Evolutionary conservation across 2,329 filamentous ascomycete genomes (phyloP).

Genomic region (Sphaerulina musiva): DNA sequence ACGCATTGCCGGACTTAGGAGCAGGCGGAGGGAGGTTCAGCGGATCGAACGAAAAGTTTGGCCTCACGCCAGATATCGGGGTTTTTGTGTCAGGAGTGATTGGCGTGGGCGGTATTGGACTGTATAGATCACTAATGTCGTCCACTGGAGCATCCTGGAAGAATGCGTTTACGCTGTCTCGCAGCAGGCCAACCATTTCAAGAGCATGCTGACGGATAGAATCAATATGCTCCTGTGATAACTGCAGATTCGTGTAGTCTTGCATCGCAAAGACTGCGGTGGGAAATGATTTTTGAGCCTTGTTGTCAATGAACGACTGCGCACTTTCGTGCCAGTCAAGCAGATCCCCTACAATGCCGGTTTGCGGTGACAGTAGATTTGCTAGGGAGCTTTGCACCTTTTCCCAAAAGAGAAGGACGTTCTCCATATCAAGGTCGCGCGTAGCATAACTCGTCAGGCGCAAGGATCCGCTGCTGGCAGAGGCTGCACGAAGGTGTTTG

Average conservation of each 20-base stretch:
- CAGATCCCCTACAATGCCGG: constrained; percentile 80
- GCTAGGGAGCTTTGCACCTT: constrained; percentile 70
- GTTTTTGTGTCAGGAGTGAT: constrained; percentile 52
- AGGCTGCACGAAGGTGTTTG: constrained; percentile 65
- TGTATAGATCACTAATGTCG: constrained; percentile 81
- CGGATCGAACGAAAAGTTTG: constrained; percentile 68
- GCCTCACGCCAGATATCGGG: constrained; percentile 52
- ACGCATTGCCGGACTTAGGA: constrained; percentile 64
- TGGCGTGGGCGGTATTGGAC: constrained; percentile 66
- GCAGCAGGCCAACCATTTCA: constrained; percentile 76
- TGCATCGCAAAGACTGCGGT: constrained; percentile 36
- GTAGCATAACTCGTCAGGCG: constrained; percentile 32
- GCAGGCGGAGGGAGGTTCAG: constrained; percentile 70
- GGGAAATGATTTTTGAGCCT: constrained; percentile 71
- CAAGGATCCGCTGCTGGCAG: constrained; percentile 12
- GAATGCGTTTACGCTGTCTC: constrained; percentile 71
- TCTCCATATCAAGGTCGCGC: constrained; percentile 65
- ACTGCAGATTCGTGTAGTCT: constrained; percentile 70
- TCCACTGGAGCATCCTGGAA: constrained; percentile 85
- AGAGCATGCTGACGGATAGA: constrained; percentile 71
- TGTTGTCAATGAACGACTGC: constrained; percentile 82
- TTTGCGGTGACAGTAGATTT: constrained; percentile 63
- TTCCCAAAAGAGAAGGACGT: constrained; percentile 89
- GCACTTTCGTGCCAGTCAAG: constrained; percentile 91
- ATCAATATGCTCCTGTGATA: constrained; percentile 62